Evolutionary conservation across 2,329 filamentous ascomycete species (phyloP).

Genomic region (Pseudopyricularia cyperi): DNA sequence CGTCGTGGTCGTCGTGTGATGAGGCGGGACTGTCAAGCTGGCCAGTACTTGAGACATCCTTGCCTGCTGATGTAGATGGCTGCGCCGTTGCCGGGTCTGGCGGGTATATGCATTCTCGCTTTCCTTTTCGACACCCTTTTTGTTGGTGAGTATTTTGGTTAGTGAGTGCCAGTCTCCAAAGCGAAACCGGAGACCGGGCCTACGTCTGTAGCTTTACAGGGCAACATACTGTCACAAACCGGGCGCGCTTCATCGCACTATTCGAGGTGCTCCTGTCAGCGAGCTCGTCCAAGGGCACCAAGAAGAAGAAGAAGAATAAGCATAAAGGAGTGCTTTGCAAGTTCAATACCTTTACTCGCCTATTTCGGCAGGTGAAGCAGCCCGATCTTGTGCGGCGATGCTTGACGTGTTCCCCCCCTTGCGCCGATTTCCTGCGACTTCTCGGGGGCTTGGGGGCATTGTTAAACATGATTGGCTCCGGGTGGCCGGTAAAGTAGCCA

Average conservation of each 20-base stretch:
- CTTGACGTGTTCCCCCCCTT: constrained; percentile 62
- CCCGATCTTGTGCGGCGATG: constrained; percentile 88
- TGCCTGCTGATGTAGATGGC: constrained; percentile 20
- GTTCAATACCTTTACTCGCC: constrained; percentile 61
- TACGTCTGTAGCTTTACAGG: neutral
- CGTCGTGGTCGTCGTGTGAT: constrained; percentile 38
- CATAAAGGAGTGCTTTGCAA: neutral
- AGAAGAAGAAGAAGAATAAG: neutral
- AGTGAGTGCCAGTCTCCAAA: neutral
- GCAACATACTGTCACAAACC: constrained; percentile 59
- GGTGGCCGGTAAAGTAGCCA: constrained; percentile 35
- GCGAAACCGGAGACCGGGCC: neutral
- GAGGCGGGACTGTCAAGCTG: constrained; percentile 37
- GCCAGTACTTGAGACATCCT: constrained; percentile 20
- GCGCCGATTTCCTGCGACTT: constrained; percentile 35
- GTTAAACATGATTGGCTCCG: constrained; percentile 35
- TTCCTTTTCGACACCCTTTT: constrained; percentile 79
- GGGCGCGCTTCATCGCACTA: constrained; percentile 87
- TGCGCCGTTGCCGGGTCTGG: constrained; percentile 42
- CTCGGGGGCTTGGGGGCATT: constrained; percentile 30
- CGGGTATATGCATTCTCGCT: constrained; percentile 81
- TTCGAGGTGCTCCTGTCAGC: constrained; percentile 6
- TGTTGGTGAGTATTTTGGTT: constrained; percentile 2
- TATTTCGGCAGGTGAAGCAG: constrained; percentile 80
- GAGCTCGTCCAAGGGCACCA: neutral